Evolutionary conservation across 768 basidiomycete genomes (phyloP).

Genomic region (Daedaleopsis nitida): DNA sequence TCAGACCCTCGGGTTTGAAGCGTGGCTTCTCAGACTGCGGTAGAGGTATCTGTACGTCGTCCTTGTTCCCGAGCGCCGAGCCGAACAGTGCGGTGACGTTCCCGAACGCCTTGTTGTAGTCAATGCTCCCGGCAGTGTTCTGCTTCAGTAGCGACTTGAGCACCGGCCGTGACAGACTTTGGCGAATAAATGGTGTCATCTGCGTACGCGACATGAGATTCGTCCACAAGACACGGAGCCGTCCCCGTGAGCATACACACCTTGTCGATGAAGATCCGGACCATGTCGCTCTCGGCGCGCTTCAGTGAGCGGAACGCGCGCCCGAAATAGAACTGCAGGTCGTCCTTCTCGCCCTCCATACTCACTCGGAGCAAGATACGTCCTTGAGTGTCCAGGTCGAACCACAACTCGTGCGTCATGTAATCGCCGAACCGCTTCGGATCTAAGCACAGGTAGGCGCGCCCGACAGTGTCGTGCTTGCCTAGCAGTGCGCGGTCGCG

Average conservation of each 20-base stretch:
- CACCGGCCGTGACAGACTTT: slow-evolving; percentile 76
- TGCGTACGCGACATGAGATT: slow-evolving; percentile 32
- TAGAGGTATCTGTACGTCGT: slow-evolving; percentile 79
- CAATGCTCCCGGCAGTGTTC: slow-evolving; percentile 50
- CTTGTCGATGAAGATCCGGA: slow-evolving; percentile 96
- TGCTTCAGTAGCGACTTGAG: slow-evolving; percentile 79
- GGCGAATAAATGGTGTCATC: slow-evolving; percentile 94
- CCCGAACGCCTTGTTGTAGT: slow-evolving; percentile 89
- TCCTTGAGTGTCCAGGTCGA: slow-evolving; percentile 86
- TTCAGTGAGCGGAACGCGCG: slow-evolving; percentile 93
- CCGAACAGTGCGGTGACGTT: slow-evolving; percentile 82
- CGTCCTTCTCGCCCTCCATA: slow-evolving; percentile 99
- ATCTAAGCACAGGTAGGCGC: slow-evolving; percentile 91
- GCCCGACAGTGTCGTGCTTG: slow-evolving; percentile 90
- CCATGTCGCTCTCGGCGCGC: slow-evolving; percentile 93
- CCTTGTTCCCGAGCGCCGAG: slow-evolving; percentile 66
- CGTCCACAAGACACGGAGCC: neutral
- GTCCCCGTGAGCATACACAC: slow-evolving; percentile 40
- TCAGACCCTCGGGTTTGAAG: slow-evolving; percentile 76
- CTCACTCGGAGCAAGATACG: slow-evolving; percentile 86
- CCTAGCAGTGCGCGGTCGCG: slow-evolving; percentile 89
- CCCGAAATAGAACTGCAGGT: slow-evolving; percentile 97
- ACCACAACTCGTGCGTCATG: slow-evolving; percentile 88
- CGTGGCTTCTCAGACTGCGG: slow-evolving; percentile 76
- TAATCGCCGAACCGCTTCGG: slow-evolving; percentile 87